Evolutionary conservation across 768 basidiomycete genomes (phyloP).

Genomic region (Boletales sp.): DNA sequence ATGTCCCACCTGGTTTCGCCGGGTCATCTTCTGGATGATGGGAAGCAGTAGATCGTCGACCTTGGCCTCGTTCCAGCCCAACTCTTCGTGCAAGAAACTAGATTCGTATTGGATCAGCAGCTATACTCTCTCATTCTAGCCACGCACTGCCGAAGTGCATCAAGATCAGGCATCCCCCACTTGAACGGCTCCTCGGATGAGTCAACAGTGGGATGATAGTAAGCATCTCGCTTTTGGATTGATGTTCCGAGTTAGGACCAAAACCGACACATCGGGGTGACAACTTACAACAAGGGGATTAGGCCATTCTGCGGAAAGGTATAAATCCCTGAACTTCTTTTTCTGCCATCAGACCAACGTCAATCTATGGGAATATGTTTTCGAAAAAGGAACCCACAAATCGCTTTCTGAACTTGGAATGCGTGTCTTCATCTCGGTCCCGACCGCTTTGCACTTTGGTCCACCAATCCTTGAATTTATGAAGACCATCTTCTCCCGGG

Average conservation of each 20-base stretch:
- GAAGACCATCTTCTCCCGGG: conserved; percentile 77
- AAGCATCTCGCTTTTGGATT: conserved; percentile 73
- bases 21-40: conserved; percentile 85
- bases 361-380: conserved; percentile 2
- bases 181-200: conserved; percentile 91
- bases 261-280: conserved; percentile 6
- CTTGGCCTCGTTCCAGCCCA: conserved; percentile 78
- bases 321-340: conserved; percentile 82
- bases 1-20: conserved; percentile 63
- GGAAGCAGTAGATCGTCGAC: conserved; percentile 90
- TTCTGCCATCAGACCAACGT: conserved; percentile 50
- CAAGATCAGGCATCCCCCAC: conserved; percentile 96
- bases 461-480: conserved; percentile 95
- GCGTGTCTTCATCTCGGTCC: conserved; percentile 71
- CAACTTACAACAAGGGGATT: conserved; percentile 79
- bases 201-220: conserved; percentile 88
- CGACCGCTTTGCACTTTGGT: conserved; percentile 83
- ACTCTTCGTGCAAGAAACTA: conserved; percentile 72
- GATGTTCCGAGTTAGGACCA: not conserved
- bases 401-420: conserved; percentile 73
- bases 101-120: conserved; percentile 9
- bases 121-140: not conserved
- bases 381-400: conserved; percentile 59
- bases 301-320: conserved; percentile 83
- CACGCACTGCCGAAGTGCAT: conserved; percentile 78